A percentile compares a stretch with the other conserved stretches of the same genome.
Conservation (phyloP, 371 early-diverging fungal genomes). For the Rhizomucor miehei region DNA sequence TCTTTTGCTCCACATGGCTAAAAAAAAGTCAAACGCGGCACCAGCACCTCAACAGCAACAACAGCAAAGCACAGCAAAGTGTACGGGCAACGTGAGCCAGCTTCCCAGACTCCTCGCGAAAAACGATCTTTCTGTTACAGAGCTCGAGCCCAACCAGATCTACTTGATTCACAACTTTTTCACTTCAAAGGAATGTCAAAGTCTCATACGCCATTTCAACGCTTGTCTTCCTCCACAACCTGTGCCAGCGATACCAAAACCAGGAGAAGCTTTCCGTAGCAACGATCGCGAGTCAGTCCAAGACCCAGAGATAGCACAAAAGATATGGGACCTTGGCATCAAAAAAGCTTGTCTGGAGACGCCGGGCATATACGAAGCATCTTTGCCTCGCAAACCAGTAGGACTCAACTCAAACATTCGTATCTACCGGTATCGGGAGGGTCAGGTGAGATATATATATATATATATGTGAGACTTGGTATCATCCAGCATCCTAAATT, state of each 20-base stretch:
- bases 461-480: too few species aligned
- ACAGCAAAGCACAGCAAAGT: too few species aligned
- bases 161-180: conserved; percentile 48
- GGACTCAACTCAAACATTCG: conserved; percentile 71
- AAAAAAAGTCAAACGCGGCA: too few species aligned
- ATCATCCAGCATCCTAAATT: too few species aligned
- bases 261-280: conserved; percentile 68
- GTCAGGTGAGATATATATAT: conserved; percentile 9
- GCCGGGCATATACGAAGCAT: conserved; percentile 16
- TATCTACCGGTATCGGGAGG: conserved; percentile 67
- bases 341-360: conserved; percentile 2
- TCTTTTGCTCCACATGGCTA: too few species aligned
- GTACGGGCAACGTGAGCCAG: too few species aligned
- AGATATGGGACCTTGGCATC: conserved; percentile 39
- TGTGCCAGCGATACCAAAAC: conserved; percentile 40
- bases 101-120: conserved; percentile 13
- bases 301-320: conserved; percentile 49
- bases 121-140: conserved; percentile 15
- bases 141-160: conserved; percentile 46
- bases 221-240: conserved; percentile 30
- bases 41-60: too few species aligned
- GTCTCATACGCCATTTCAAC: conserved; percentile 43
- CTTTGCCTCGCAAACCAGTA: conserved; percentile 25
- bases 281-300: conserved; percentile 64
- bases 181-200: conserved; percentile 37